Base-by-base conservation (phyloP, 2,329 filamentous ascomycete genomes). In the Fusarium robinianum region DNA sequence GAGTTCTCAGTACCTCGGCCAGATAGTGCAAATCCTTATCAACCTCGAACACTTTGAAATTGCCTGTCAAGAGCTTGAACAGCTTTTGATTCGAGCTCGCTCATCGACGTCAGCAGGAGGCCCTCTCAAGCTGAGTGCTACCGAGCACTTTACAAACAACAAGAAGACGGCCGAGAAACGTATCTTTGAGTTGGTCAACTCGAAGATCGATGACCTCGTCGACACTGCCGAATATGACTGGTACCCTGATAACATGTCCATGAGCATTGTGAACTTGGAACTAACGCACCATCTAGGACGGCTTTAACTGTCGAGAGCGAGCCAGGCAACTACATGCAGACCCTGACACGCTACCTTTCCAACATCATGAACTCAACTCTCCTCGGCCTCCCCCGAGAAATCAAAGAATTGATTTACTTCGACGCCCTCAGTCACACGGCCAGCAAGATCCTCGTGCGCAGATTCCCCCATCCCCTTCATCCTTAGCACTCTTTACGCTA, bases 221-320 rank as follows among this genome's bases (percentile, higher is more conserved):
- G 92, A 96, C 60, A 97, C 91, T 0, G 92, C 94, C 21, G 94
- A 99, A 69, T 99, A 99, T 65, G 90, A 97, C 67, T 99, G 94
- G 86, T 84, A 70, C n/a, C n/a, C n/a, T n/a, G n/a, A n/a, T 41
- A 71, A 53, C 19, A 16, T 40, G 5, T 6, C 9, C 6, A 29
- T 11, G 27, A 31, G 16, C 10, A 11, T 19, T 4, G n/a, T 14
- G 17, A 18, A 17, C 11, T 15, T 27, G 39, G n/a, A n/a, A 43
- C 58, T 65, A 44, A 61, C 33, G 14, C 12, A 10, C 30, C 45
- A 46, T 12, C 14, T 31, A 78, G 76, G 76, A 75, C 72, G 53
- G 69, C 76, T 2, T 74, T 78, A 4, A 80, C 76, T 6, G 72
- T 81, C 16, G 81, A 85, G 12, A 74, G 75, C 1, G 87, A 94